A percentile compares a stretch with the other conserved stretches of the same genome.
Conservation (phyloP, 352 stramenopile genomes). For the Globisporangium viniferum region DNA sequence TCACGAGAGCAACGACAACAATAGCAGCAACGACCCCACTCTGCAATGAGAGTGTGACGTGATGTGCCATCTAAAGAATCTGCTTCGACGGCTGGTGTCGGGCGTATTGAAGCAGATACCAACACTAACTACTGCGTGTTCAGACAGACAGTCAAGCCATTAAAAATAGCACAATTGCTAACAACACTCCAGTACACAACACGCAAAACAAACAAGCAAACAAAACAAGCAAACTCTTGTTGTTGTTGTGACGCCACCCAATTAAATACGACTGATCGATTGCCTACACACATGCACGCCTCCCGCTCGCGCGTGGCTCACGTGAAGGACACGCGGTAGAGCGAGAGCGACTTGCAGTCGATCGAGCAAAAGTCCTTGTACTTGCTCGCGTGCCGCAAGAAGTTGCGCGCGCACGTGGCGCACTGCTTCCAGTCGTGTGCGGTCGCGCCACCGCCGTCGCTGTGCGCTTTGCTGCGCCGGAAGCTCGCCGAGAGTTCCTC, state of each 20-base stretch:
- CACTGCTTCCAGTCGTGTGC: slow-evolving; percentile 41
- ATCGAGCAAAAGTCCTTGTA: slow-evolving; percentile 68
- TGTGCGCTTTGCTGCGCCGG: slow-evolving; percentile 45
- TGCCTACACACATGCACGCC: neutral
- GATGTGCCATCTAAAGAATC: neutral
- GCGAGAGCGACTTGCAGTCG: slow-evolving; percentile 73
- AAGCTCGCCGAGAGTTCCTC: slow-evolving; percentile 31
- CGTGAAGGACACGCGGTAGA: slow-evolving; percentile 32
- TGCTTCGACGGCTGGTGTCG: neutral
- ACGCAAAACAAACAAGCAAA: neutral
- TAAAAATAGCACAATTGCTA: neutral
- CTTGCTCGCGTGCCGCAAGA: slow-evolving; percentile 45
- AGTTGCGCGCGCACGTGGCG: slow-evolving; percentile 57
- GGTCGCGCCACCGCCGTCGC: slow-evolving; percentile 24
- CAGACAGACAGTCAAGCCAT: neutral
- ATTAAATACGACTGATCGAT: slow-evolving; percentile 4
- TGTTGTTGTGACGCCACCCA: slow-evolving; percentile 9
- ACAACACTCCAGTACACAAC: neutral
- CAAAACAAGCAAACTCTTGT: neutral
- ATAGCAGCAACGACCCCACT: neutral
- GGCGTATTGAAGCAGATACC: neutral
- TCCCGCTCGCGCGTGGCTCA: neutral
- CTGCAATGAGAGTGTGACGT: neutral
- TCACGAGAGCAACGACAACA: neutral
- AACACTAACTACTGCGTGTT: neutral